Evolutionary conservation across 2,329 filamentous ascomycete species (phyloP).

Genomic region (Leptographium flavum): DNA sequence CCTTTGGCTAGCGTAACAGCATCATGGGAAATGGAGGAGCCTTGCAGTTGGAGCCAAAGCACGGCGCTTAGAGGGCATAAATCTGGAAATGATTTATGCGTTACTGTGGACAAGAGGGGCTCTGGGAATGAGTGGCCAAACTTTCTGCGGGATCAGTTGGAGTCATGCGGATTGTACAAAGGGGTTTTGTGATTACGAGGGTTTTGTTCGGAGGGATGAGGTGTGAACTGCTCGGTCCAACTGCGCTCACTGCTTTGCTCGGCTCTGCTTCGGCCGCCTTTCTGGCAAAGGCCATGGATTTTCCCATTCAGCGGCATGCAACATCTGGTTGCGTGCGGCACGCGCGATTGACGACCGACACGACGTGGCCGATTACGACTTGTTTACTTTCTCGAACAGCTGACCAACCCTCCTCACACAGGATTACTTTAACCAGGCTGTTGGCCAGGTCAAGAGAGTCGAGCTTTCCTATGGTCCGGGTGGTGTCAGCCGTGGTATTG

Average conservation of each 20-base stretch:
- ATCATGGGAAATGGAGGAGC: background rate
- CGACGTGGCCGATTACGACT: slow-evolving; percentile 18
- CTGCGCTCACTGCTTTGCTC: slow-evolving; percentile 22
- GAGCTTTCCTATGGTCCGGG: slow-evolving; percentile 87
- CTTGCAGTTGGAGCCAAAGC: too few species aligned
- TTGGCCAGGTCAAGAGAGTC: slow-evolving; percentile 83
- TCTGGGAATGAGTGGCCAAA: background rate
- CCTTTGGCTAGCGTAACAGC: slow-evolving; percentile 7
- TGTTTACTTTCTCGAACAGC: slow-evolving; percentile 35
- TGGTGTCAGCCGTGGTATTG: slow-evolving; percentile 81
- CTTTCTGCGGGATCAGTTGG: background rate
- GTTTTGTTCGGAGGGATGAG: background rate
- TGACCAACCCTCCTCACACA: slow-evolving; percentile 58
- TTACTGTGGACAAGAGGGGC: background rate
- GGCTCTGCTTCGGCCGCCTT: slow-evolving; percentile 13
- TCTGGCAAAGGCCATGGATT: background rate
- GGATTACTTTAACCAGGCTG: slow-evolving; percentile 88
- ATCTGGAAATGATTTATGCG: too few species aligned
- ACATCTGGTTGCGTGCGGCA: too few species aligned
- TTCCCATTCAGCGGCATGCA: too few species aligned
- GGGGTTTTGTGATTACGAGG: background rate
- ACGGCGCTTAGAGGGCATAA: too few species aligned
- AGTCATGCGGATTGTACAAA: background rate
- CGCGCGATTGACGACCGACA: slow-evolving; percentile 6
- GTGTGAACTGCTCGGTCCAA: background rate